phyloP scores from a whole-genome alignment of 2,329 filamentous ascomycete species.

The Neocucurbitaria cava region DNA sequence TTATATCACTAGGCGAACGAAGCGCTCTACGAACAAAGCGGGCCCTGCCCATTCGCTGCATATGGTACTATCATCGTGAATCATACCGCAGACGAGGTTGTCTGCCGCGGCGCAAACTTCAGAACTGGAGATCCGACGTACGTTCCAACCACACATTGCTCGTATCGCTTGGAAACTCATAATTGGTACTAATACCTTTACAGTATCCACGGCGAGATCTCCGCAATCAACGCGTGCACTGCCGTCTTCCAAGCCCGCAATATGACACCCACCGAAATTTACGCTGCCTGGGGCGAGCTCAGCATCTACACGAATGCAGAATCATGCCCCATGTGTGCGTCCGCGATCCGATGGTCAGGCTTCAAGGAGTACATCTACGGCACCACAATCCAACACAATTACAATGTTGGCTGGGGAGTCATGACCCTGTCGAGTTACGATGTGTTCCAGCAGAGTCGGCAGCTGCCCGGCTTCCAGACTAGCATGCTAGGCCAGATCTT shows the following conservation, averaged over 20 bases:
- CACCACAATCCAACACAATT: conserved; percentile 57
- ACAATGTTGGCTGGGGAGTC: conserved; percentile 59
- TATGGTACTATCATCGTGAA: conserved; percentile 65
- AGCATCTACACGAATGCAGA: conserved; percentile 65
- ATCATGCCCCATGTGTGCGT: conserved; percentile 65
- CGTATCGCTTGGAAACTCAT: no score
- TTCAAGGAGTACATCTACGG: conserved; percentile 65
- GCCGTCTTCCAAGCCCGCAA: conserved; percentile 43
- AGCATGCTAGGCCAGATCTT: conserved; percentile 56
- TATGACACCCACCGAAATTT: background rate
- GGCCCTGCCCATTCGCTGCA: conserved; percentile 61
- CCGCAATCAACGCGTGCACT: conserved; percentile 63
- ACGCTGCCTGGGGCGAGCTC: conserved; percentile 35
- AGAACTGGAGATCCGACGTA: conserved; percentile 3
- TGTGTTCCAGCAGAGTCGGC: conserved; percentile 55
- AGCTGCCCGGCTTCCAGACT: conserved; percentile 43
- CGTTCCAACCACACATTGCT: background rate
- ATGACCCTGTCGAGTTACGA: conserved; percentile 57
- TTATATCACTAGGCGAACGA: conserved; percentile 35
- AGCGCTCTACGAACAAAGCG: conserved; percentile 22
- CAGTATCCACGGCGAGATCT: conserved; percentile 56
- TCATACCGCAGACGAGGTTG: conserved; percentile 58
- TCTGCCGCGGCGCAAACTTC: conserved; percentile 61
- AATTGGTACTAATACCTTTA: background rate
- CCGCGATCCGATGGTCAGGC: conserved; percentile 63